Base-by-base conservation (phyloP, 2,329 filamentous ascomycete genomes). In the Xylaria sp. region DNA sequence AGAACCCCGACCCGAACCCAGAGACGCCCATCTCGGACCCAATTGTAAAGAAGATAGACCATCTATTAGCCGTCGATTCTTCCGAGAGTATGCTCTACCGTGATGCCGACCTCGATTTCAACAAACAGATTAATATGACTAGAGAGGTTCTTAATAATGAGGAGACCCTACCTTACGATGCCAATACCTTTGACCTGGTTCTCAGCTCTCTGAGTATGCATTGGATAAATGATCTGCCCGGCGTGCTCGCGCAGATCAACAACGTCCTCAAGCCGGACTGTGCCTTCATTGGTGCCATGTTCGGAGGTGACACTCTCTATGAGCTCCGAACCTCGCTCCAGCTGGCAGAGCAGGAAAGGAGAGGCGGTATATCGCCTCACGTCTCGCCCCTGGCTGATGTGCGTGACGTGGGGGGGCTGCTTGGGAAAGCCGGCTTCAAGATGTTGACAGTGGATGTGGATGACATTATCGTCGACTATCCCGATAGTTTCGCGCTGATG, bases 221-320 rank as follows among this genome's bases (percentile, higher is more conserved):
- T 81, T 99, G 96, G 96, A 92, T 97, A 84, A 99, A 99, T 79
- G 93, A 99, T 79, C 87, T 99, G 5, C 96, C 96, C 0, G 92
- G 91, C 0, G 84, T 97, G 12, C 86, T 99, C 2, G 85, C 90
- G 1, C 93, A 97, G 77, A 91, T 97, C 77, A 97, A 97, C 83
- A 87, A 88, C 72, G 84, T 97, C 39, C 86, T 99, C 30, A 97
- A 97, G 80, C 94, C 95, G 0, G 96, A 99, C 79, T 87, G 88
- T 65, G 94, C 97, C 1, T 97, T 99, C 77, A 90, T 99, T 55
- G 95, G 92, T 15, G 95, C 95, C 72, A 99, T 99, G 94, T 90
- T 97, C 68, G 96, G 96, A 64, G 96, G 96, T 0, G 96, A 99
- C 79, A 95, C 93, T 8, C 85, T 99, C 0, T 99, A 91, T 78